Conservation (phyloP, 306 rosid species). For the Mucuna pruriens region DNA sequence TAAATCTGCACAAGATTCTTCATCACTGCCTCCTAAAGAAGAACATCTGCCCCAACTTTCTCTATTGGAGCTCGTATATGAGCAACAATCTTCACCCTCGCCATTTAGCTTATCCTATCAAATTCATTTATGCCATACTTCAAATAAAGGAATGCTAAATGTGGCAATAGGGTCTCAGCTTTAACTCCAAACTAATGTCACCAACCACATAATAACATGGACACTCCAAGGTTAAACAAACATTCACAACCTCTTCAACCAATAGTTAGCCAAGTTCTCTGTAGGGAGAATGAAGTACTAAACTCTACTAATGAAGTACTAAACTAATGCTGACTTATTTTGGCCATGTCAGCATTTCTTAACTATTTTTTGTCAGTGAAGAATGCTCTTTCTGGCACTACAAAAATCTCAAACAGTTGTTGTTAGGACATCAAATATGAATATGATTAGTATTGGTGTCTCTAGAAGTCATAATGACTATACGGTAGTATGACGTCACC, state of each 20-base stretch:
- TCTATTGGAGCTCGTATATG: slow-evolving; percentile 93
- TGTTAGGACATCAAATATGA: neutral
- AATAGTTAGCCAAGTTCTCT: neutral
- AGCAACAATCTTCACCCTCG: slow-evolving; percentile 86
- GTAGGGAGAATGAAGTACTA: neutral
- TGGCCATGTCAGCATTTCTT: neutral
- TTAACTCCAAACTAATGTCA: neutral
- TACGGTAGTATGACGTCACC: neutral
- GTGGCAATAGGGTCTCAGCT: neutral
- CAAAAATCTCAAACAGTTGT: neutral
- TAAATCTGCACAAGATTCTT: slow-evolving; percentile 74
- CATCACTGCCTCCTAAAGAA: slow-evolving; percentile 95
- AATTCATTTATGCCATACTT: slow-evolving; percentile 39
- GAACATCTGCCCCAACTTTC: slow-evolving; percentile 99
- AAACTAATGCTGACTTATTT: no score
- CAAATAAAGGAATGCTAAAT: slow-evolving; percentile 27
- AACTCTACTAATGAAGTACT: neutral
- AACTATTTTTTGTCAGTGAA: no score
- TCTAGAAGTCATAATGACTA: neutral
- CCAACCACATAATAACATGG: neutral
- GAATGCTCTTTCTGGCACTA: neutral
- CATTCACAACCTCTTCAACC: neutral
- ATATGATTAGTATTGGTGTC: neutral
- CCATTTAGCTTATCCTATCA: slow-evolving; percentile 72
- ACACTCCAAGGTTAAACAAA: neutral